Conservation (phyloP, 257 asterid genomes). For the Capsicum pubescens region DNA sequence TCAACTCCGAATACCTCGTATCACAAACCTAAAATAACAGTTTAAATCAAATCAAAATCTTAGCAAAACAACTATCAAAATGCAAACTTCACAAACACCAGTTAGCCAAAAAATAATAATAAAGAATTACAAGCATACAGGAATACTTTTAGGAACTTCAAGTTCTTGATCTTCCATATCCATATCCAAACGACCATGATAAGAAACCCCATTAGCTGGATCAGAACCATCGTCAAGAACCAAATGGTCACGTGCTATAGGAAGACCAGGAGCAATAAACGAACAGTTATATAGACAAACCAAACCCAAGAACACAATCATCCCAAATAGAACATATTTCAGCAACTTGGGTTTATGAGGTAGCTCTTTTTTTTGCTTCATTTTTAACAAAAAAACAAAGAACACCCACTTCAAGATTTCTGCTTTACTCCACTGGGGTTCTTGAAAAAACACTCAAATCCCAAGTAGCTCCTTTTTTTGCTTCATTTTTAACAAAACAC, state of each 20-base stretch:
- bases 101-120: background rate
- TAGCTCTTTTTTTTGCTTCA: constrained; percentile 56
- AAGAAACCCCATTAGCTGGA: constrained; percentile 52
- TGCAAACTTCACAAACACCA: background rate
- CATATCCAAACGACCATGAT: constrained; percentile 42
- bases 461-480: constrained; percentile 44
- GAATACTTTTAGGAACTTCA: constrained; percentile 63
- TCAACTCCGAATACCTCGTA: constrained; percentile 76
- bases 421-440: constrained; percentile 9
- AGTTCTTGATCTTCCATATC: constrained; percentile 73
- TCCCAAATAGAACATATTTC: constrained; percentile 55
- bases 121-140: constrained; percentile 49
- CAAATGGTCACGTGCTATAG: constrained; percentile 52
- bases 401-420: constrained; percentile 21
- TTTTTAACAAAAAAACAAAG: constrained; percentile 29
- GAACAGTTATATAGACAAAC: constrained; percentile 66
- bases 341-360: constrained; percentile 46
- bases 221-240: constrained; percentile 58
- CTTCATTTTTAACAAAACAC: constrained; percentile 47
- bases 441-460: background rate
- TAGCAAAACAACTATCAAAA: background rate
- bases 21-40: constrained; percentile 71
- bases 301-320: constrained; percentile 63
- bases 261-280: constrained; percentile 59
- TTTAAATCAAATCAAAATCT: background rate